These are phyloP conservation scores for Sclerotinia trifoliorum DNA, from an alignment of 2,329 filamentous ascomycete species.

Conservation along the genomic window DNA sequence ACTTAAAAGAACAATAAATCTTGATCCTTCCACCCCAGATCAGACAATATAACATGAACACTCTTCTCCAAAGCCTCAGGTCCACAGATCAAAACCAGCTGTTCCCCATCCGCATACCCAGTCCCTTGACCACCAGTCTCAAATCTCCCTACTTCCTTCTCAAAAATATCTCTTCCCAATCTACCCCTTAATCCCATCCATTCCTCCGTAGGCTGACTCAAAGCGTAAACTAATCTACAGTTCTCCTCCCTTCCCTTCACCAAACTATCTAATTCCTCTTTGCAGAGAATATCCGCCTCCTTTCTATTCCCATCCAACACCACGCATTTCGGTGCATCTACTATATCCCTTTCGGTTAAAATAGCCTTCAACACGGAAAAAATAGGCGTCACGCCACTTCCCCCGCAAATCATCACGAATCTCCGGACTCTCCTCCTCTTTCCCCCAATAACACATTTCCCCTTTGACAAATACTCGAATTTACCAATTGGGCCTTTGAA, in stretches of 20 bases:
- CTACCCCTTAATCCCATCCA: slow-evolving; percentile 71
- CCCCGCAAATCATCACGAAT: slow-evolving; percentile 85
- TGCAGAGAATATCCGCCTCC: slow-evolving; percentile 81
- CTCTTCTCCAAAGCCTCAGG: slow-evolving; percentile 72
- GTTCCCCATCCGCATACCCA: slow-evolving; percentile 39
- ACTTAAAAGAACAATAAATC: slow-evolving; percentile 72
- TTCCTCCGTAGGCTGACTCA: slow-evolving; percentile 59
- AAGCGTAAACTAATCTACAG: slow-evolving; percentile 66
- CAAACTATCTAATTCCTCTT: slow-evolving; percentile 66
- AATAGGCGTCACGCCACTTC: slow-evolving; percentile 90
- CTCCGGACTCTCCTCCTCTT: slow-evolving; percentile 56
- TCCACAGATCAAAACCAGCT: slow-evolving; percentile 76
- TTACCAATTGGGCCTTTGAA: slow-evolving; percentile 88
- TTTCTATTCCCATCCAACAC: slow-evolving; percentile 76
- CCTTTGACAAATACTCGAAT: slow-evolving; percentile 73
- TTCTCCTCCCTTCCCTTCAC: slow-evolving; percentile 52
- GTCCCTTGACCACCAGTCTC: slow-evolving; percentile 33
- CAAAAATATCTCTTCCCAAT: slow-evolving; percentile 62
- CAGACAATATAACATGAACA: slow-evolving; percentile 54
- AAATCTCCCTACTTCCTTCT: slow-evolving; percentile 53
- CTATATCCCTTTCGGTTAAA: slow-evolving; percentile 53
- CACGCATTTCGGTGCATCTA: slow-evolving; percentile 65
- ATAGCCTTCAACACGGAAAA: slow-evolving; percentile 79
- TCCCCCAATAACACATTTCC: slow-evolving; percentile 60
- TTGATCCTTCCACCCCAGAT: slow-evolving; percentile 68